phyloP scores from a whole-genome alignment of 441 rosid species.

The Eruca vesicaria region DNA sequence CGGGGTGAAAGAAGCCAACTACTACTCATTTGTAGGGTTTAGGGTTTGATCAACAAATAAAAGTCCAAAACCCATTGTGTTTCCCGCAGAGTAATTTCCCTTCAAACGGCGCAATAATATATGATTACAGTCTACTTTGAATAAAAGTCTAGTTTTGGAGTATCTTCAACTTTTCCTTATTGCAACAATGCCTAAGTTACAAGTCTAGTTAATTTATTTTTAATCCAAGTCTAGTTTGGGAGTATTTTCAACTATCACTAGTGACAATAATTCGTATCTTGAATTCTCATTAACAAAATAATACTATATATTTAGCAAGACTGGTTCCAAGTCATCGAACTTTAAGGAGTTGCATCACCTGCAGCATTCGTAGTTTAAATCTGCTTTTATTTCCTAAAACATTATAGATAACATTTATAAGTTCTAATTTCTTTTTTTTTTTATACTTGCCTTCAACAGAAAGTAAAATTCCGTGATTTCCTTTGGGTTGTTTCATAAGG shows the following conservation, averaged over 20 bases:
- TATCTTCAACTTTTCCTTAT: neutral
- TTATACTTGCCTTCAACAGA: neutral
- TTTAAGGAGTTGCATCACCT: too few species aligned
- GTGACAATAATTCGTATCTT: too few species aligned
- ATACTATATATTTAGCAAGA: too few species aligned
- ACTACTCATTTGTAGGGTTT: slow-evolving; percentile 14
- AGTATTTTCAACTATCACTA: neutral
- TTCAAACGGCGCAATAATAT: neutral
- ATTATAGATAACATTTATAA: too few species aligned
- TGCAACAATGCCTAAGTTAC: neutral
- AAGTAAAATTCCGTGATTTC: neutral
- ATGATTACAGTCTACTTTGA: neutral
- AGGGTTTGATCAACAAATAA: neutral
- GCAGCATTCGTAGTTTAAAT: too few species aligned
- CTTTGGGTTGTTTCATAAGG: neutral
- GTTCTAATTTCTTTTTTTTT: neutral
- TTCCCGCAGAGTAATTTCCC: neutral
- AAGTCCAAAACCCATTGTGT: neutral
- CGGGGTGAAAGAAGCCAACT: neutral
- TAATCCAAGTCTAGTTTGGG: neutral
- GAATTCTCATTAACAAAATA: too few species aligned
- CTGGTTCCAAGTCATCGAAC: too few species aligned
- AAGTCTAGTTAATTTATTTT: neutral
- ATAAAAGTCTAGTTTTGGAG: neutral
- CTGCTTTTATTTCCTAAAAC: too few species aligned